A percentile compares a stretch with the other conserved stretches of the same genome.
These are phyloP conservation scores for Cavenderia fasciculata DNA, from an alignment of 78 protist genomes.

Conservation along the genomic window DNA sequence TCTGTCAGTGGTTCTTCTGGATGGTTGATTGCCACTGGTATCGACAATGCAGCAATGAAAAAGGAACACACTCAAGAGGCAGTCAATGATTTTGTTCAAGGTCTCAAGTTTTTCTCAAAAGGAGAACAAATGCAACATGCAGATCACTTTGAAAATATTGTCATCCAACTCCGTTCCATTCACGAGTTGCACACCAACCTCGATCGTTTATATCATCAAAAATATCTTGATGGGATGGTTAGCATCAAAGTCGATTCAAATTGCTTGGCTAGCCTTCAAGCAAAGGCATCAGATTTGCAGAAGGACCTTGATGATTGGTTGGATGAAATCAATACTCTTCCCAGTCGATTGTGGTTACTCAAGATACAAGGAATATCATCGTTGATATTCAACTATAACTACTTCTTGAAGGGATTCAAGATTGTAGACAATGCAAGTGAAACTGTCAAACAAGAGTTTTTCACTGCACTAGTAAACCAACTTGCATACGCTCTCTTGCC, in stretches of 20 bases:
- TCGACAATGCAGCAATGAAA: not conserved
- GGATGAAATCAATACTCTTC: not conserved
- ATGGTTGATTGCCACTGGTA: constrained; percentile 16
- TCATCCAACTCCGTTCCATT: not conserved
- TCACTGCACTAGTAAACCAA: not conserved
- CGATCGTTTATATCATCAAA: constrained; percentile 32
- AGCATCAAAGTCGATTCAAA: not conserved
- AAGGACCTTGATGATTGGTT: constrained; percentile 10
- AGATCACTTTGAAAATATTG: not conserved
- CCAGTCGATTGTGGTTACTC: constrained; percentile 17
- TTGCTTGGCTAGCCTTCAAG: not conserved
- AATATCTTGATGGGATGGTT: constrained; percentile 7
- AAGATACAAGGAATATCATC: constrained; percentile 43
- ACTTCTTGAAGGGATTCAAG: not conserved
- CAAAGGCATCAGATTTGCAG: constrained; percentile 3
- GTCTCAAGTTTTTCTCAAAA: constrained; percentile 21
- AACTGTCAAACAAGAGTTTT: not conserved
- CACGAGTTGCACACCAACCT: constrained; percentile 25
- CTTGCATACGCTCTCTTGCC: not conserved
- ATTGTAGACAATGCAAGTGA: not conserved
- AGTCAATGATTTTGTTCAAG: constrained; percentile 38
- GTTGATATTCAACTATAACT: not conserved
- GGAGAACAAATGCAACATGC: not conserved
- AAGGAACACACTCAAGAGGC: constrained; percentile 16
- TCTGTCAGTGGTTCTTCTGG: not conserved